phyloP scores from a whole-genome alignment of 352 stramenopile genomes.

The Globisporangium radiosum region DNA sequence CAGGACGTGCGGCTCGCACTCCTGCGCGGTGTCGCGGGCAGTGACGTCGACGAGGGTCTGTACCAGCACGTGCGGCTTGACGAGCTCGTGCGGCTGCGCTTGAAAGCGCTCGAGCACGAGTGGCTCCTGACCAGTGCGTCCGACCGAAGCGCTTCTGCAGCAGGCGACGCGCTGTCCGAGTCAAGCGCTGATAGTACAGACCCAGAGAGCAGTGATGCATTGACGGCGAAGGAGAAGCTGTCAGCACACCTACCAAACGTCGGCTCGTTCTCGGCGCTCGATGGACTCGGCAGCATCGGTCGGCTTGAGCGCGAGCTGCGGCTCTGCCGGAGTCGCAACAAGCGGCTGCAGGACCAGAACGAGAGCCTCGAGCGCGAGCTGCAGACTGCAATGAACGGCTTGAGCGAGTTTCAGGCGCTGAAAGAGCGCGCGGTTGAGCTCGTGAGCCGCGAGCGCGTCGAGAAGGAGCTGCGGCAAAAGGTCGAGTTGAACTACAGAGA shows the following conservation, averaged over 20 bases:
- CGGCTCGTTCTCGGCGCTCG: slow-evolving; percentile 51
- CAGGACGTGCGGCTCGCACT: slow-evolving; percentile 37
- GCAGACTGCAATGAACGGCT: slow-evolving; percentile 26
- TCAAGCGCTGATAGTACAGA: background rate
- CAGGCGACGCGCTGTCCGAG: background rate
- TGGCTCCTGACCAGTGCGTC: slow-evolving; percentile 31
- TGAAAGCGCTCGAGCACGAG: slow-evolving; percentile 62
- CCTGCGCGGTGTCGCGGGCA: slow-evolving; percentile 48
- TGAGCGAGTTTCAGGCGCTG: slow-evolving; percentile 60
- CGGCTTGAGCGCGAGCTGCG: slow-evolving; percentile 68
- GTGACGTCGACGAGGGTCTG: slow-evolving; percentile 36
- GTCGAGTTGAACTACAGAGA: slow-evolving; percentile 57
- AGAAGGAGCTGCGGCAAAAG: slow-evolving; percentile 83
- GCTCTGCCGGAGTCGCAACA: slow-evolving; percentile 64
- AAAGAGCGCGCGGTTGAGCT: slow-evolving; percentile 79
- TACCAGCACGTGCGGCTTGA: slow-evolving; percentile 69
- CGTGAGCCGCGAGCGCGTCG: slow-evolving; percentile 63
- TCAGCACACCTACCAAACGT: slow-evolving; percentile 50
- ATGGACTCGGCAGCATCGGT: slow-evolving; percentile 49
- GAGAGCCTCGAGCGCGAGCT: slow-evolving; percentile 53
- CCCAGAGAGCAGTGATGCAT: background rate
- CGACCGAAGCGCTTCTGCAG: background rate
- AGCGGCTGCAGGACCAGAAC: slow-evolving; percentile 43
- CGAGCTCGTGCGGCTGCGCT: slow-evolving; percentile 60
- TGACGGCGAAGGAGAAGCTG: background rate